Conservation (phyloP, 306 rosid genomes). For the Fragaria iinumae region DNA sequence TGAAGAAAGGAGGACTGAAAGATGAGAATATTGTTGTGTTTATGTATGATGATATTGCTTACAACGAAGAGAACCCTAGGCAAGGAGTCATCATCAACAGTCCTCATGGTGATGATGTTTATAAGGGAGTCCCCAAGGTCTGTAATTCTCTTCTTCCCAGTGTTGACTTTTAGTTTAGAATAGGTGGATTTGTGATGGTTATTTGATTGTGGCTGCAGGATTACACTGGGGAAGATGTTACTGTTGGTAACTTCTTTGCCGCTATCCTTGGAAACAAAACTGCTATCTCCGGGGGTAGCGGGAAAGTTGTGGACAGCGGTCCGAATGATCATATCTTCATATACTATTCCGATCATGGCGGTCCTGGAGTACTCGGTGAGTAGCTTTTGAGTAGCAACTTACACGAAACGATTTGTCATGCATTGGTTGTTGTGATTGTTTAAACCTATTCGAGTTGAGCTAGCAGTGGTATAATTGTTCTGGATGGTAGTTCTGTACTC, state of each 20-base stretch:
- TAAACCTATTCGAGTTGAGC: not conserved
- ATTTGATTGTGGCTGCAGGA: conserved; percentile 51
- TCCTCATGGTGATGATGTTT: conserved; percentile 85
- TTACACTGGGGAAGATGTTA: conserved; percentile 77
- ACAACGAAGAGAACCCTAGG: conserved; percentile 74
- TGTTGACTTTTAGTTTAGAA: not conserved
- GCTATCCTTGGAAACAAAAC: conserved; percentile 82
- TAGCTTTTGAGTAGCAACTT: no score
- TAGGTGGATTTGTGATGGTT: conserved; percentile 7
- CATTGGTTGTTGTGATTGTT: not conserved
- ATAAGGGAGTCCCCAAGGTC: conserved; percentile 94
- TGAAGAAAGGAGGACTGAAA: conserved; percentile 79
- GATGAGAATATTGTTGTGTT: conserved; percentile 96
- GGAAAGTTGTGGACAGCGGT: conserved; percentile 92
- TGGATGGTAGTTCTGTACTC: not conserved
- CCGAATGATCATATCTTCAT: conserved; percentile 91
- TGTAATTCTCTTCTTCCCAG: conserved; percentile 1
- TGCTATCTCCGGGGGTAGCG: conserved; percentile 86
- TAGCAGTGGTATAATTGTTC: not conserved
- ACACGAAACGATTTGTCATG: not conserved
- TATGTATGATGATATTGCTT: conserved; percentile 95
- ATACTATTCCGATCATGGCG: conserved; percentile 86
- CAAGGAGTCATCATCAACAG: conserved; percentile 85
- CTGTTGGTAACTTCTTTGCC: conserved; percentile 62
- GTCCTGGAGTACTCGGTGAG: conserved; percentile 98